These are phyloP conservation scores for Physcia stellaris DNA, from an alignment of 495 filamentous ascomycete species.

Conservation along the genomic window DNA sequence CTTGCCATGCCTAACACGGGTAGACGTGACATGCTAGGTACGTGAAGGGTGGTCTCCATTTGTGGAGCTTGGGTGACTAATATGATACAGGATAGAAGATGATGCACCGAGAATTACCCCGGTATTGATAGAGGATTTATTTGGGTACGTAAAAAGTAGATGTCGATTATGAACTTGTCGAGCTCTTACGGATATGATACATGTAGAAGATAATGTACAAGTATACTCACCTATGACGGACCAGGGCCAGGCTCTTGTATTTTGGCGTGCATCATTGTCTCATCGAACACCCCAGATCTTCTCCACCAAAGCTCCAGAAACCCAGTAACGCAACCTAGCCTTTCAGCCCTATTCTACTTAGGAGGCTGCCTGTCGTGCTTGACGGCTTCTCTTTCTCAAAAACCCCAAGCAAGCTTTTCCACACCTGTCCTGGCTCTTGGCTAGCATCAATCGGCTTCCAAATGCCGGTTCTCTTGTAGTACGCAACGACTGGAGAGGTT, in stretches of 20 bases:
- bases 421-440: conserved; percentile 91
- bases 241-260: too few relatives aligned
- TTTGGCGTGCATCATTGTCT: conserved; percentile 2
- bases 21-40: not conserved
- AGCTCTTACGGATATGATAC: conserved; percentile 2
- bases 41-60: not conserved
- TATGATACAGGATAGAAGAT: not conserved
- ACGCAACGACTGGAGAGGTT: conserved; percentile 80
- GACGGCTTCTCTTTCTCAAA: conserved; percentile 49
- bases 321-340: conserved; percentile 11
- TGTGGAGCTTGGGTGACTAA: not conserved
- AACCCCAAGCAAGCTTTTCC: conserved; percentile 78
- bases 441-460: conserved; percentile 94
- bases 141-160: not conserved
- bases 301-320: not conserved
- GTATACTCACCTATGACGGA: not conserved
- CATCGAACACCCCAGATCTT: not conserved
- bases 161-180: not conserved
- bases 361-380: conserved; percentile 21
- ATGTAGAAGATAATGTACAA: conserved; percentile 6
- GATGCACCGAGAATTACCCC: not conserved
- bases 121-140: not conserved
- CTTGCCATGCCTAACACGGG: too few relatives aligned
- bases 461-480: conserved; percentile 95
- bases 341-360: conserved; percentile 32